A percentile compares a stretch with the other conserved stretches of the same genome.
These are phyloP conservation scores for Trichosporon sp. DNA, from an alignment of 1,284 basidiomycete species.

Conservation along the genomic window DNA sequence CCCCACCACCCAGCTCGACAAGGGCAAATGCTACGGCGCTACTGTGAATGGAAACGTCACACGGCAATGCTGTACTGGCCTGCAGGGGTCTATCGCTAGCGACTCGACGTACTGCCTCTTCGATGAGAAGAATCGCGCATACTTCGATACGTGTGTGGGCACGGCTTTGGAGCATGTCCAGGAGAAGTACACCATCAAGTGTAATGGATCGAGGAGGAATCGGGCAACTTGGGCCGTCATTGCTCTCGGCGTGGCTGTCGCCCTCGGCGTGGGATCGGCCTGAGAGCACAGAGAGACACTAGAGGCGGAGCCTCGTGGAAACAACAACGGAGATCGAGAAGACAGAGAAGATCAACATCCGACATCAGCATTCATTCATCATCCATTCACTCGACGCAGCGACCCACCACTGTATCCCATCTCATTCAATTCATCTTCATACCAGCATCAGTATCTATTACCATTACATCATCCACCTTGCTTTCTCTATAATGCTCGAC, in stretches of 20 bases:
- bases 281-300: too few species aligned
- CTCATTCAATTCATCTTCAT: not conserved
- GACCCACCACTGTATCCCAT: too few species aligned
- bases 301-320: not conserved
- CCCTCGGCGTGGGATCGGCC: not conserved
- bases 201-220: not conserved
- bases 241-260: not conserved
- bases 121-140: not conserved
- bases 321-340: not conserved
- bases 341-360: not conserved
- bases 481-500: not conserved
- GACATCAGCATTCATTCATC: too few species aligned
- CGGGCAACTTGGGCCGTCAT: not conserved
- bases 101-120: not conserved
- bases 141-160: not conserved
- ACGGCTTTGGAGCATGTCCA: not conserved
- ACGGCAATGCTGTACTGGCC: not conserved
- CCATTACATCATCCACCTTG: too few species aligned
- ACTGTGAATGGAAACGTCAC: too few species aligned
- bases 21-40: too few species aligned
- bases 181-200: not conserved
- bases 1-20: too few species aligned
- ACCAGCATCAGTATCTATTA: not conserved
- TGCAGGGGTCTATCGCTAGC: not conserved
- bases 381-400: too few species aligned